Base-by-base conservation (phyloP, 768 basidiomycete genomes). In the Cantharellus cinnabarinus region DNA sequence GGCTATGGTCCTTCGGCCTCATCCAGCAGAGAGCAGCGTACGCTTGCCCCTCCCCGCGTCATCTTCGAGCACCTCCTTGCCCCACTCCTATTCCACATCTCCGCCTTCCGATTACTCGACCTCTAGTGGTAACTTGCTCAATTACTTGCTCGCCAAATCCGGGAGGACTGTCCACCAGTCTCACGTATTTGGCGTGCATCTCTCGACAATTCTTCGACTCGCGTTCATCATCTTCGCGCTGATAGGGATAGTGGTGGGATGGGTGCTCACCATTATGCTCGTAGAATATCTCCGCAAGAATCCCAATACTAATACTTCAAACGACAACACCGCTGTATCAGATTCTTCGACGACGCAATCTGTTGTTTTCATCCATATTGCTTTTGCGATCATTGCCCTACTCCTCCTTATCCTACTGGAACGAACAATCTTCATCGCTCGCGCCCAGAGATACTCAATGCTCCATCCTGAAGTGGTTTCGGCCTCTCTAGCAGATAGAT, bases 361-460 rank as follows among this genome's bases (percentile, higher is more conserved):
- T 37, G 40, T 62, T 39, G 56, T 85, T 51, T 81, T 83, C 65
- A 66, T 83, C 15, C 81, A 85, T 67, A 74, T 82, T 66, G 71
- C 78, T 0, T 85, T 85, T 64, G 74, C 70, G 15, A 68, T 84
- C 62, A 67, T 69, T 29, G 58, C 72, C 37, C 68, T 83, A 62
- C 74, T 70, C 34, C 75, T 83, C 64, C 66, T 81, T 50, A 66
- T 84, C 60, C 76, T 84, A 66, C 61, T 85, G 60, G 82, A 86
- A 67, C 77, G 83, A 35, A 71, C 76, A 7, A 59, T 83, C 41
- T 84, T 74, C 67, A 75, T 75, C n/a, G 66, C 81, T n/a, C 80
- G 83, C 54, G 82, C 78, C 3, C 78, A 86, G 66, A 73, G 82
- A 58, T 82, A 80, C 65, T 70, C 68, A 7, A 72, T 76, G 67